Evolutionary conservation across 2,329 filamentous ascomycete species (phyloP).

Genomic region (Thielaviopsis populi): DNA sequence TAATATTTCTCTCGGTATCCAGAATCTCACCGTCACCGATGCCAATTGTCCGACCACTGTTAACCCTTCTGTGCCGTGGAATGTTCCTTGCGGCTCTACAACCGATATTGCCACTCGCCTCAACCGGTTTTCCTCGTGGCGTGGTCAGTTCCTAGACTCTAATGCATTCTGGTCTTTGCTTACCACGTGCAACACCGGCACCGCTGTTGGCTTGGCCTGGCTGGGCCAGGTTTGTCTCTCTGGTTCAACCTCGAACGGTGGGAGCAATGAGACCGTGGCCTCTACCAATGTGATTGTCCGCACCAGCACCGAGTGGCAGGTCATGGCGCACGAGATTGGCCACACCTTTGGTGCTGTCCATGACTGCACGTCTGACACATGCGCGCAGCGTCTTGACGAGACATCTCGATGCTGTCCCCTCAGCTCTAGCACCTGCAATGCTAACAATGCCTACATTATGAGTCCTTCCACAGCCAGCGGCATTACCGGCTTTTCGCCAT

Average conservation of each 20-base stretch:
- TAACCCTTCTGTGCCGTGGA: conserved; percentile 62
- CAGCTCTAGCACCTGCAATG: conserved; percentile 51
- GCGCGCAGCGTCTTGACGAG: conserved; percentile 40
- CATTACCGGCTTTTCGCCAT: conserved; percentile 71
- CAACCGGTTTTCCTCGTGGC: conserved; percentile 79
- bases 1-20: conserved; percentile 84
- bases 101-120: conserved; percentile 60
- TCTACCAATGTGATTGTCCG: conserved; percentile 81
- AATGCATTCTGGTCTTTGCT: conserved; percentile 92
- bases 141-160: conserved; percentile 57
- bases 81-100: conserved; percentile 52
- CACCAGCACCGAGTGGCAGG: conserved; percentile 79
- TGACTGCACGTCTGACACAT: conserved; percentile 63
- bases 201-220: conserved; percentile 86
- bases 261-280: conserved; percentile 54
- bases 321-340: conserved; percentile 85
- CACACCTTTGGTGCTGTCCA: conserved; percentile 95
- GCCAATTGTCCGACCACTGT: conserved; percentile 57
- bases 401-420: conserved; percentile 64
- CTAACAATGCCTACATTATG: conserved; percentile 76
- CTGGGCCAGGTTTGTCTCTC: conserved; percentile 67
- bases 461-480: conserved; percentile 68
- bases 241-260: conserved; percentile 39
- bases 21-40: conserved; percentile 68
- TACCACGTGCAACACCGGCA: conserved; percentile 64